Evolutionary conservation across 2,329 filamentous ascomycete species (phyloP).

Genomic region (Diaporthe humulicola): DNA sequence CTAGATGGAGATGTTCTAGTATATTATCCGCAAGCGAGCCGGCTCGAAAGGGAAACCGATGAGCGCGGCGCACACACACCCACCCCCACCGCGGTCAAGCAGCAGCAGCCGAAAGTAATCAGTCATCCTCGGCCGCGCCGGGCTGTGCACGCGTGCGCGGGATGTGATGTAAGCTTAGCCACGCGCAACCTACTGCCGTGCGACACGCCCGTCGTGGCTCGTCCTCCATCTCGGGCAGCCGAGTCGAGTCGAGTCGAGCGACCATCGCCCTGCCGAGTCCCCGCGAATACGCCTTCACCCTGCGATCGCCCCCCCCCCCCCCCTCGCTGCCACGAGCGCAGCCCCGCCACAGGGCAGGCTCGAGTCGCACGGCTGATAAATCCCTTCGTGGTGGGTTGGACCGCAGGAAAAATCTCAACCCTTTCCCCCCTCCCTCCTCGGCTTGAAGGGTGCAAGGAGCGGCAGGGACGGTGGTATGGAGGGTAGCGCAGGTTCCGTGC

Average conservation of each 20-base stretch:
- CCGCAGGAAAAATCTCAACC: neutral
- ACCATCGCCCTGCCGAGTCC: neutral
- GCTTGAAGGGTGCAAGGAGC: neutral
- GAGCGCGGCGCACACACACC: neutral
- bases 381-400: neutral
- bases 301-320: neutral
- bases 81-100: conserved; percentile 6
- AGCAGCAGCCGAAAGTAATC: neutral
- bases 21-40: neutral
- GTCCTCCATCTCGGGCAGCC: neutral
- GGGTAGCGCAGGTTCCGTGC: neutral
- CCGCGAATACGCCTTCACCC: neutral
- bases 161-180: neutral
- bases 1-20: too few species aligned
- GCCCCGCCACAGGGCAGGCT: neutral
- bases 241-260: too few species aligned
- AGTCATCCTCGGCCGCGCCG: neutral
- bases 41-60: neutral
- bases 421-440: neutral
- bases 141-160: neutral
- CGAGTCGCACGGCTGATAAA: neutral
- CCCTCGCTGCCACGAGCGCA: neutral
- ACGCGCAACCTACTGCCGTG: neutral
- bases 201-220: neutral
- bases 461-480: neutral